Conservation (phyloP, 345 rosid genomes). For the Rubroshorea leprosula region DNA sequence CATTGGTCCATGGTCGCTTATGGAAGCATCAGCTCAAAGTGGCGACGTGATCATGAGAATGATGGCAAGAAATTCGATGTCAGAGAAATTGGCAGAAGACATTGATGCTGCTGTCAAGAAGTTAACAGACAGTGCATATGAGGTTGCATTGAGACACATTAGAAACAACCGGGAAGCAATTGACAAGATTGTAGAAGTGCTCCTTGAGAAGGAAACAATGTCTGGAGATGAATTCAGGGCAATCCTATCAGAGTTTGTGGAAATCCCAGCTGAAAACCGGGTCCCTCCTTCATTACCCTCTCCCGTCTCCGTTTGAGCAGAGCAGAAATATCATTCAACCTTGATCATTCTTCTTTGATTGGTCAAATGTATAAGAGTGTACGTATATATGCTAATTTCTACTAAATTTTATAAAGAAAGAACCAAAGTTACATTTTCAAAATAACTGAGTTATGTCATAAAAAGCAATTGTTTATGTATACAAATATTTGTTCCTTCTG, state of each 20-base stretch:
- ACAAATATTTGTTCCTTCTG: too few relatives aligned
- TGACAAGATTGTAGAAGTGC: slow-evolving; percentile 90
- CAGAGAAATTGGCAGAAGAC: slow-evolving; percentile 93
- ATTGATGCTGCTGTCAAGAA: slow-evolving; percentile 76
- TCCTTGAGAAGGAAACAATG: slow-evolving; percentile 89
- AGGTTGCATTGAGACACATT: slow-evolving; percentile 71
- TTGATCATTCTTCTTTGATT: background rate
- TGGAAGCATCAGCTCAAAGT: slow-evolving; percentile 78
- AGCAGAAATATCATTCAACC: slow-evolving; percentile 1
- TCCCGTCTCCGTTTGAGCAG: slow-evolving; percentile 42
- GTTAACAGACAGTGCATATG: slow-evolving; percentile 76
- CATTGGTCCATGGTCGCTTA: slow-evolving; percentile 96
- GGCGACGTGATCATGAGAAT: slow-evolving; percentile 90
- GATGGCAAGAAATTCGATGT: slow-evolving; percentile 99
- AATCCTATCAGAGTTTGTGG: slow-evolving; percentile 83
- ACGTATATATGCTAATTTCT: too few relatives aligned
- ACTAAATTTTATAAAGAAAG: too few relatives aligned
- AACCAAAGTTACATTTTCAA: too few relatives aligned
- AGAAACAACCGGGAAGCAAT: slow-evolving; percentile 96
- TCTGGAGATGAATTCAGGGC: slow-evolving; percentile 89
- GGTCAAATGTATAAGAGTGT: slow-evolving; percentile 5
- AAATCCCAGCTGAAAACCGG: slow-evolving; percentile 75
- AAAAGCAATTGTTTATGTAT: too few relatives aligned
- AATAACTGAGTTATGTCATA: too few relatives aligned
- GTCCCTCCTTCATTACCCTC: slow-evolving; percentile 50